Conservation (phyloP, 1,284 basidiomycete species). For the Trametes pubescens region DNA sequence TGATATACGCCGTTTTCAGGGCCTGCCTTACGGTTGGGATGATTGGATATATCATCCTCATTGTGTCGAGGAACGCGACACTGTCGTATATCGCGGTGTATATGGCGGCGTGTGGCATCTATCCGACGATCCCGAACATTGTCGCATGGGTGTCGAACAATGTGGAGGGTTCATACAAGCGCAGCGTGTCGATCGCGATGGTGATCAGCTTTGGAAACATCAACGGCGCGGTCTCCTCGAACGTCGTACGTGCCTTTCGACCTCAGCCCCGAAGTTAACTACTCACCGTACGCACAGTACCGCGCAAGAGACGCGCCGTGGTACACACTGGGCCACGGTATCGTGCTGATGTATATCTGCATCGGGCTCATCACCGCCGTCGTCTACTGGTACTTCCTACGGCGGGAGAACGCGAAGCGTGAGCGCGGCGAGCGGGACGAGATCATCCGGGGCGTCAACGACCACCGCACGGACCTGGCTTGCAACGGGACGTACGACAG, state of each 20-base stretch:
- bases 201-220: conserved; percentile 54
- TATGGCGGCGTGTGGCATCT: conserved; percentile 78
- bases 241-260: conserved; percentile 47
- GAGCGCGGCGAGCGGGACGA: conserved; percentile 58
- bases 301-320: conserved; percentile 47
- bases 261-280: no score
- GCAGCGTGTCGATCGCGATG: conserved; percentile 53
- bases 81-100: conserved; percentile 77
- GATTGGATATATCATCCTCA: conserved; percentile 74
- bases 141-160: conserved; percentile 79
- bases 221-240: conserved; percentile 55
- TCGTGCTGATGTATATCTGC: conserved; percentile 57
- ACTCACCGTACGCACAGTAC: conserved; percentile 22
- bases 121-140: conserved; percentile 75
- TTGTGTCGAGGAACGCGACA: conserved; percentile 64
- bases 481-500: conserved; percentile 45
- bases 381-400: conserved; percentile 47
- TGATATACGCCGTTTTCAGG: conserved; percentile 47
- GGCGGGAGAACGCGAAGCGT: conserved; percentile 52
- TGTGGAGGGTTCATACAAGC: conserved; percentile 64
- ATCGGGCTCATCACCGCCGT: conserved; percentile 53
- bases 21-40: conserved; percentile 40
- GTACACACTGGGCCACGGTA: conserved; percentile 59
- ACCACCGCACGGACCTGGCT: conserved; percentile 38
- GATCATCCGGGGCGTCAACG: conserved; percentile 48